phyloP scores from a whole-genome alignment of 176 grass and related monocot genomes.

The Aegilops sharonensis region DNA sequence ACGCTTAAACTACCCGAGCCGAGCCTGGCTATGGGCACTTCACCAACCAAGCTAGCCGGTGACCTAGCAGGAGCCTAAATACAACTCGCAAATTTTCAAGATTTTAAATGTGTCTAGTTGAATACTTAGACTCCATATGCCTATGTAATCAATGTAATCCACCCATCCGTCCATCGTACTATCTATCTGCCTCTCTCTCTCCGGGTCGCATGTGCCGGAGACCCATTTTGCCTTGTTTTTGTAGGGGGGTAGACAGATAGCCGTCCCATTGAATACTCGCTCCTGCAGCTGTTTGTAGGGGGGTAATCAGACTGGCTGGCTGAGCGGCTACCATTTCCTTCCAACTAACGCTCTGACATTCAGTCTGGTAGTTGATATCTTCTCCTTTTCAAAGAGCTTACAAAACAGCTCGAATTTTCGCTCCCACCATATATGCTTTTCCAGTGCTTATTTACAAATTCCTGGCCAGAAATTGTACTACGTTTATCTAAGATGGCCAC shows the following conservation, averaged over 20 bases:
- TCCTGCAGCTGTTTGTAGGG: slow-evolving; percentile 29
- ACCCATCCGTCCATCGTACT: no score
- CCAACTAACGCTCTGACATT: slow-evolving; percentile 27
- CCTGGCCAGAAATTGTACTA: no score
- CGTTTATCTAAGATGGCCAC: not conserved
- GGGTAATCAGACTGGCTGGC: not conserved
- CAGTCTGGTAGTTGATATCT: not conserved
- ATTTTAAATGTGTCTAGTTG: no score
- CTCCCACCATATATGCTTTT: not conserved
- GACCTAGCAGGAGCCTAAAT: no score
- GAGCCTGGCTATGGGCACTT: not conserved
- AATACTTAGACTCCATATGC: not conserved
- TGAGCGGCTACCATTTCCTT: slow-evolving; percentile 27
- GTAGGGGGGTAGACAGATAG: not conserved
- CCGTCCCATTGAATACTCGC: slow-evolving; percentile 40
- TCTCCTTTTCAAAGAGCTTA: not conserved
- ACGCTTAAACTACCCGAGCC: not conserved
- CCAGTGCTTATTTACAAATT: not conserved
- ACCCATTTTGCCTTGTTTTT: slow-evolving; percentile 32
- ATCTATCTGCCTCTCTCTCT: slow-evolving; percentile 26
- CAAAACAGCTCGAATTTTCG: not conserved
- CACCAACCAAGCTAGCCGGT: not conserved
- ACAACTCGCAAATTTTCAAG: not conserved
- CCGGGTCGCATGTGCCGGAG: slow-evolving; percentile 40
- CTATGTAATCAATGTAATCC: slow-evolving; percentile 13